Evolutionary conservation across 2,329 filamentous ascomycete genomes (phyloP).

Genomic region (Fusarium drepaniforme): DNA sequence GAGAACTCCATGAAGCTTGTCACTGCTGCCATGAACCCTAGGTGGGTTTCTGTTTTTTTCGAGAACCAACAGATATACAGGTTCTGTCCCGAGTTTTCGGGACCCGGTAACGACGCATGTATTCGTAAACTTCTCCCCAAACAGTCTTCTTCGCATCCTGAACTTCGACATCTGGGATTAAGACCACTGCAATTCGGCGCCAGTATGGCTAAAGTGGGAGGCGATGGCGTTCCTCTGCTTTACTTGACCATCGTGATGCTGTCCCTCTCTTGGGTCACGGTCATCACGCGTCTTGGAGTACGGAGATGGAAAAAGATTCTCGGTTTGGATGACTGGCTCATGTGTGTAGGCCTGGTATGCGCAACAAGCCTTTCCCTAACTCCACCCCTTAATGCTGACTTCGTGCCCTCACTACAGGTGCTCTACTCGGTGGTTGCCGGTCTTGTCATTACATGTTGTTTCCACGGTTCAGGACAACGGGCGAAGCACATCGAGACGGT

Average conservation of each 20-base stretch:
- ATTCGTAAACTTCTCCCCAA: not conserved
- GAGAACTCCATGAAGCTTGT: not conserved
- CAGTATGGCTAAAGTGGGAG: conserved; percentile 24
- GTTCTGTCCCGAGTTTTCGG: not conserved
- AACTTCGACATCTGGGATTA: not conserved
- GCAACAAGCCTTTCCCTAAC: not conserved
- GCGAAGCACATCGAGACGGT: not conserved
- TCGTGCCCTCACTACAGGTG: not conserved
- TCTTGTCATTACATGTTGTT: conserved; percentile 35
- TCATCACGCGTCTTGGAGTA: conserved; percentile 12
- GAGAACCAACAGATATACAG: not conserved
- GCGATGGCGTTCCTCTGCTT: conserved; percentile 29
- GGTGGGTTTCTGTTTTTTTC: not conserved
- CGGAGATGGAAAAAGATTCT: conserved; percentile 31
- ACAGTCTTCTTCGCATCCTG: not conserved
- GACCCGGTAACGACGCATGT: not conserved
- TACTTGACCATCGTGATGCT: conserved; percentile 34
- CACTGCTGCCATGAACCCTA: not conserved
- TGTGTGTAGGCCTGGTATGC: conserved; percentile 33
- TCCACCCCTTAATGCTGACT: not conserved
- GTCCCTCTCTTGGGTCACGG: conserved; percentile 24
- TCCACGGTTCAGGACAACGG: conserved; percentile 31
- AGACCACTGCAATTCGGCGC: not conserved
- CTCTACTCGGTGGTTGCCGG: conserved; percentile 27
- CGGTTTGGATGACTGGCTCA: conserved; percentile 39